phyloP scores from a whole-genome alignment of 2,329 filamentous ascomycete species.

The Aspergillus sp. region DNA sequence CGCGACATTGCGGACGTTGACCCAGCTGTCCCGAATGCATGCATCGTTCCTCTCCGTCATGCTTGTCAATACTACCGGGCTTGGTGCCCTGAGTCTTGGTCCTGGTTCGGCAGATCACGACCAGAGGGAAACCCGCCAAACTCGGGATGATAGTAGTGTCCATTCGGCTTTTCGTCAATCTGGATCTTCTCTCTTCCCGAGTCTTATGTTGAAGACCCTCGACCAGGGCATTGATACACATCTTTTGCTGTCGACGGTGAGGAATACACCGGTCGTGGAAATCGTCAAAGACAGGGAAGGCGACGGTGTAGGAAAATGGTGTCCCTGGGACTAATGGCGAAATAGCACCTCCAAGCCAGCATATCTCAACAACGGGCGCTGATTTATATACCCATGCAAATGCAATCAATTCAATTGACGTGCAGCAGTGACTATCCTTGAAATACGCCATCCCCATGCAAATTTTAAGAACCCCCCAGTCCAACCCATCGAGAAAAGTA shows the following conservation, averaged over 20 bases:
- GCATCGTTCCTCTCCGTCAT: constrained; percentile 21
- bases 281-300: constrained; percentile 33
- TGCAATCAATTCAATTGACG: neutral
- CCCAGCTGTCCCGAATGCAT: constrained; percentile 22
- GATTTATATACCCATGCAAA: neutral
- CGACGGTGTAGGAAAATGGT: constrained; percentile 27
- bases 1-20: constrained; percentile 24
- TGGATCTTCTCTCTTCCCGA: constrained; percentile 15
- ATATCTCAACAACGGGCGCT: no score
- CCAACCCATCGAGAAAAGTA: constrained; percentile 7
- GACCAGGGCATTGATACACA: constrained; percentile 34
- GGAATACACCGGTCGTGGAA: constrained; percentile 21
- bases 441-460: constrained; percentile 16
- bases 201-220: constrained; percentile 25
- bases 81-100: constrained; percentile 12
- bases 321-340: constrained; percentile 24
- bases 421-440: neutral
- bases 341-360: no score
- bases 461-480: constrained; percentile 1
- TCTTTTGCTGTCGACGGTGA: constrained; percentile 24
- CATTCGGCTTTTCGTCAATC: constrained; percentile 18
- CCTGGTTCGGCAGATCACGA: neutral
- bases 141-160: constrained; percentile 13
- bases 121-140: neutral
- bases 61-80: constrained; percentile 27